These are phyloP conservation scores for Colletotrichum ledebouriae DNA, from an alignment of 2,329 filamentous ascomycete genomes.

Conservation along the genomic window DNA sequence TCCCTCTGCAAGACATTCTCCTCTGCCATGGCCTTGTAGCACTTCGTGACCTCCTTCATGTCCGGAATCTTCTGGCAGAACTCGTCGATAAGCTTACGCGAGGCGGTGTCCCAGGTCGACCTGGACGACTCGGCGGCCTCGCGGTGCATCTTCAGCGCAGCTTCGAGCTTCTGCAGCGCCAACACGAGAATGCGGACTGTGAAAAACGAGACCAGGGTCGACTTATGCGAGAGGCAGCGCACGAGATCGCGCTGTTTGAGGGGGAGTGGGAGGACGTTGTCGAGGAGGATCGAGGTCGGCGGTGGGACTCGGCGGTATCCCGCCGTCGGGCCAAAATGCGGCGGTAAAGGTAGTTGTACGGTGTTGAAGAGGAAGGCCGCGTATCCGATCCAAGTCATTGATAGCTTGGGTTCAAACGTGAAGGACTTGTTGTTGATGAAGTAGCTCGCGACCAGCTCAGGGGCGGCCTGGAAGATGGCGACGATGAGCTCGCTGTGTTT, in stretches of 20 bases:
- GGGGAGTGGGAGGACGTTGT: conserved; percentile 87
- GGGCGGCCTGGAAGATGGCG: conserved; percentile 82
- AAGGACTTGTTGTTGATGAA: conserved; percentile 86
- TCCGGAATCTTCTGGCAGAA: conserved; percentile 85
- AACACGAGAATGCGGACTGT: conserved; percentile 83
- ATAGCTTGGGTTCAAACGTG: conserved; percentile 90
- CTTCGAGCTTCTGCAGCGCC: conserved; percentile 82
- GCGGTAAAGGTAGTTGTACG: conserved; percentile 80
- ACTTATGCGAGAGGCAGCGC: conserved; percentile 83
- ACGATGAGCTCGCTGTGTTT: conserved; percentile 86
- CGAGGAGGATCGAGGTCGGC: conserved; percentile 81
- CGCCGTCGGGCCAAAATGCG: conserved; percentile 76
- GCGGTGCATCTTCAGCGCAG: conserved; percentile 72
- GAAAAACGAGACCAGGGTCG: conserved; percentile 86
- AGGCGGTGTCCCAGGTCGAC: conserved; percentile 77
- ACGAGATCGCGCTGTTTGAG: conserved; percentile 84
- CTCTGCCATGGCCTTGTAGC: conserved; percentile 77
- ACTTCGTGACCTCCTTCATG: conserved; percentile 83
- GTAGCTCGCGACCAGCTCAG: conserved; percentile 90
- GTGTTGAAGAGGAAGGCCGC: conserved; percentile 88
- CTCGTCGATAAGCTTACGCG: conserved; percentile 75
- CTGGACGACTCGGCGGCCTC: conserved; percentile 55
- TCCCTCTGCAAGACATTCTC: conserved; percentile 82
- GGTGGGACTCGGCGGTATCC: conserved; percentile 78
- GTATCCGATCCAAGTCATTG: conserved; percentile 95